A percentile compares a stretch with the other conserved stretches of the same genome.
phyloP scores from a whole-genome alignment of 164 flowering plant species.

The Dillenia turbinata region DNA sequence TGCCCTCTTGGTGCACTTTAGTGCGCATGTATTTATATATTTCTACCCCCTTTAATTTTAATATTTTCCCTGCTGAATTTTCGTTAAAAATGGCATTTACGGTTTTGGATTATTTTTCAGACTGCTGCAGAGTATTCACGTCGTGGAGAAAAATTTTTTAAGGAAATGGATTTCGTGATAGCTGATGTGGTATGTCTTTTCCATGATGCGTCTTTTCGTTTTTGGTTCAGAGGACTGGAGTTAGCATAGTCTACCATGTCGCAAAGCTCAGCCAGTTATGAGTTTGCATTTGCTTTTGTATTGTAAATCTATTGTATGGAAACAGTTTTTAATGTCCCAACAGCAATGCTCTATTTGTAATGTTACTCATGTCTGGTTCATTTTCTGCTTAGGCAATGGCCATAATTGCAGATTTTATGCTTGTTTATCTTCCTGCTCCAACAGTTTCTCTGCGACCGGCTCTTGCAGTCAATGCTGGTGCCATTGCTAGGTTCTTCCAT shows the following conservation, averaged over 20 bases:
- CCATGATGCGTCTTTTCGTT: background rate
- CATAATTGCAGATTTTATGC: slow-evolving; percentile 98
- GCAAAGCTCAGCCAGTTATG: no score
- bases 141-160: slow-evolving; percentile 59
- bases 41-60: no score
- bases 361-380: no score
- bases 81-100: no score
- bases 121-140: slow-evolving; percentile 68
- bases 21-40: no score
- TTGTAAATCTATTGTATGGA: no score
- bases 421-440: slow-evolving; percentile 98
- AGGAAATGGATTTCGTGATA: slow-evolving; percentile 62
- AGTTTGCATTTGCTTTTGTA: no score
- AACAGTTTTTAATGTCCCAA: no score
- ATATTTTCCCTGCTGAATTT: no score
- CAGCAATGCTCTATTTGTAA: no score
- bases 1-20: no score
- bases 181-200: slow-evolving; percentile 66
- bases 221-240: background rate
- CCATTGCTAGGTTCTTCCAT: slow-evolving; percentile 78
- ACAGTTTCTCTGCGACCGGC: slow-evolving; percentile 91
- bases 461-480: slow-evolving; percentile 64
- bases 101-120: slow-evolving; percentile 18
- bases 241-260: no score
- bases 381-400: slow-evolving; percentile 73